Base-by-base conservation (phyloP, 1,284 basidiomycete genomes). In the Ceratobasidium sp. region DNA sequence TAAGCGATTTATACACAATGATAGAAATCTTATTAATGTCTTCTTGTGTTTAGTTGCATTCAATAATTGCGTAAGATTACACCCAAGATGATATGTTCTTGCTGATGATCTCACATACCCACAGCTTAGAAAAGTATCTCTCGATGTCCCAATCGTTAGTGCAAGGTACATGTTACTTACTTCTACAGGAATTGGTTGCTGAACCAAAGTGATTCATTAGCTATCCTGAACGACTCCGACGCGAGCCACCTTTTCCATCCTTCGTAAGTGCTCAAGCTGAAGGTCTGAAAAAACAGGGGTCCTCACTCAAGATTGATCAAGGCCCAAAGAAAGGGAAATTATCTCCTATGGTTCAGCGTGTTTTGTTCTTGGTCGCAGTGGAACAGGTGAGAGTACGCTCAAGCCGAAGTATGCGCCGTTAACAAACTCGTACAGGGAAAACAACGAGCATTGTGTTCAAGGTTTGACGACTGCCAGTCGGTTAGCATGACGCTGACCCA, bases 331-430 rank as follows among this genome's bases (percentile, higher is more conserved):
- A 73, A 84, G 82, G 74, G 79, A 77, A 53, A 88, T 91, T 31
- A 84, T 89, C 10, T 84, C 89, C 50, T 82, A 89, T 73, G 77
- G 78, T 0, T 77, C 80, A 0, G 89, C 88, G 0, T 89, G 87
- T 70, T 89, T 87, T 75, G 88, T 91, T 17, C 73, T 90, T 1
- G 89, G 89, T 0, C 80, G 89, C 38, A 90, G 88, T 73, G 89
- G 89, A 1, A 91, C 89, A 0, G 88, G 89, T 50, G 38, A 27
- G 38, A 52, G 20, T 34, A 10, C 47, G 13, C 20, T 0, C 22
- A 22, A 13, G 31, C 32, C 17, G 13, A 32, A 42, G 15, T 29
- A 15, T 15, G 20, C 20, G 17, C 31, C 15, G 54, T 32, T 64
- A n/a, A n/a, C n/a, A n/a, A n/a, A n/a, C n/a, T n/a, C 27, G 12